Evolutionary conservation across 352 stramenopile genomes (phyloP), one percentile per base, ranked within the genome.

Genomic region (Phytophthora tentaculata): DNA sequence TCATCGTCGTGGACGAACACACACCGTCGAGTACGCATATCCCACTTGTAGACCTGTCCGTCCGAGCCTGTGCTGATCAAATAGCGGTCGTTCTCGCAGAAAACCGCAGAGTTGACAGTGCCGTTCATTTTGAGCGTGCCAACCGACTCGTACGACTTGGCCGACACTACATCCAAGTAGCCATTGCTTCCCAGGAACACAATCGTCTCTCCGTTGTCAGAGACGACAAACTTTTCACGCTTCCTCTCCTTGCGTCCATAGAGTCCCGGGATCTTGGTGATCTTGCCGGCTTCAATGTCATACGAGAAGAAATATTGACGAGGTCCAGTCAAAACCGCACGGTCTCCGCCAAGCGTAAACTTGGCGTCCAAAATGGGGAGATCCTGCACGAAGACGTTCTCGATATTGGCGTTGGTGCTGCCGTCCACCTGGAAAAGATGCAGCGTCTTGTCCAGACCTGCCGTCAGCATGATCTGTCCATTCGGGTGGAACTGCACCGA

Each of bases 251-350:
- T 89, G 13, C 95, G 81, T 13, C 92, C 94, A 39, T 89, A 67
- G 6, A 98, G 84, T 43, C 82, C 83, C 2, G 93, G 92, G 58
- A 99, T 92, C 71, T 96, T 97, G 56, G 93, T 87, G 32, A 96
- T 84, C 39, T 95, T 92, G 23, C 96, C 97, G 12, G 92, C 89
- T 29, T 95, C 87, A 20, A 98, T 82, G 81, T 99, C 96, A 76
- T 99, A 99, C 56, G 88, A 92, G 75, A 99, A 99, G 70, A 98
- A 99, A 76, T 98, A 98, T 41, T 94, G 84, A 39, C 97, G 92
- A 24, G 96, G 88, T 20, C 98, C 97, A 4, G 86, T 91, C 6
- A 99, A 69, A 19, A 99, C 80, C 14, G 98, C 90, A 64, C 95
- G 81, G 24, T 79, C 85, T 37, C 92, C 90, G 14, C 76, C 71